Evolutionary conservation across 2,329 filamentous ascomycete species (phyloP).

Genomic region (Botryotinia calthae): DNA sequence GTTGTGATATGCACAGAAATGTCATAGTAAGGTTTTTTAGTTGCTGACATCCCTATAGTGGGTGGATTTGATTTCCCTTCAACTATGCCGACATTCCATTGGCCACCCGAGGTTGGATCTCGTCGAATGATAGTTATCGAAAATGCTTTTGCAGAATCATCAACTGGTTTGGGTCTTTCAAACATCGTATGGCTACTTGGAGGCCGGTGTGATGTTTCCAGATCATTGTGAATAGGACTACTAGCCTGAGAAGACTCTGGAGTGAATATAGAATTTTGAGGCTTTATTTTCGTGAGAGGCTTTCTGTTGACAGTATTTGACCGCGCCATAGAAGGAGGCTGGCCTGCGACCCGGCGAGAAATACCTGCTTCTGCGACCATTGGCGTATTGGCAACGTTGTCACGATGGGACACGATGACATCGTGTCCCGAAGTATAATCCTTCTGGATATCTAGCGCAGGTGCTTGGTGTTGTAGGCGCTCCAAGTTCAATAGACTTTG

Average conservation of each 20-base stretch:
- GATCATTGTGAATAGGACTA: neutral
- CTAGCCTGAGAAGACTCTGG: neutral
- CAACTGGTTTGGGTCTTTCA: constrained; percentile 15
- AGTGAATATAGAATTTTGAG: neutral
- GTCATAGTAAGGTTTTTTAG: constrained; percentile 42
- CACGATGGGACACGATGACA: neutral
- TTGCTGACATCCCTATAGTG: constrained; percentile 25
- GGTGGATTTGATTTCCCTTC: constrained; percentile 37
- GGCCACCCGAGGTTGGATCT: constrained; percentile 63
- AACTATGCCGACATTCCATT: constrained; percentile 74
- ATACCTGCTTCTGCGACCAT: constrained; percentile 25
- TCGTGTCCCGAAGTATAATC: constrained; percentile 2
- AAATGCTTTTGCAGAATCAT: constrained; percentile 25
- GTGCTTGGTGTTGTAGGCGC: neutral
- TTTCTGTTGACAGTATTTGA: constrained; percentile 24
- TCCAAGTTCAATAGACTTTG: constrained; percentile 10
- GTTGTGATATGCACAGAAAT: constrained; percentile 37
- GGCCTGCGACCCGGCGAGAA: constrained; percentile 26
- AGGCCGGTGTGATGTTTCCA: constrained; percentile 1
- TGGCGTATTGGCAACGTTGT: constrained; percentile 9
- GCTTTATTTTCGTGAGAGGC: constrained; percentile 26
- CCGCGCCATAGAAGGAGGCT: constrained; percentile 17
- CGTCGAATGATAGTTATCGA: constrained; percentile 63
- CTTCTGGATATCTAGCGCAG: constrained; percentile 14
- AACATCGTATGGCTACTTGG: constrained; percentile 16